A percentile compares a stretch with the other conserved stretches of the same genome.
These are phyloP conservation scores for Colletotrichum gloeosporioides DNA, from an alignment of 2,329 filamentous ascomycete genomes.

Conservation along the genomic window DNA sequence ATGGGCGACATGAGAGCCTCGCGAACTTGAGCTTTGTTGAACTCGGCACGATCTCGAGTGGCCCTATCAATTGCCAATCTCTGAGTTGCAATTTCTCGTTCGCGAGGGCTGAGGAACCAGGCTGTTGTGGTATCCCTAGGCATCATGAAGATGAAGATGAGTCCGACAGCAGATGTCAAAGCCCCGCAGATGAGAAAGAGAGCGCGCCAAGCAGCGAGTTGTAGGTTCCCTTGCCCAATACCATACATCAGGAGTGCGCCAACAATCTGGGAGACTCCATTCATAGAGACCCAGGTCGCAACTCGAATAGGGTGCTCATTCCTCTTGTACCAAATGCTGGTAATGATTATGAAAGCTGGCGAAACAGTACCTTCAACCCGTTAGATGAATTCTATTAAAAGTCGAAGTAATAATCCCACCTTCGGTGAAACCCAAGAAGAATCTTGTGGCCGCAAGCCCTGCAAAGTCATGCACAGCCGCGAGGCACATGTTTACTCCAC, in stretches of 20 bases:
- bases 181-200: slow-evolving; percentile 24
- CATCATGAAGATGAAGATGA: slow-evolving; percentile 2
- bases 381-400: neutral
- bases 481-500: slow-evolving; percentile 29
- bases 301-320: slow-evolving; percentile 34
- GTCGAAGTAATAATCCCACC: neutral
- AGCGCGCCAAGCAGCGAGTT: slow-evolving; percentile 21
- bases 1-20: slow-evolving; percentile 23
- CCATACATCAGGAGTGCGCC: slow-evolving; percentile 33
- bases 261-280: slow-evolving; percentile 31
- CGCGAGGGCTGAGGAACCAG: neutral
- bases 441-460: slow-evolving; percentile 27
- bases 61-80: slow-evolving; percentile 25
- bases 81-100: neutral
- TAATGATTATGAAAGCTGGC: slow-evolving; percentile 37
- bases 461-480: slow-evolving; percentile 26
- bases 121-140: slow-evolving; percentile 1
- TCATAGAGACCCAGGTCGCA: slow-evolving; percentile 33
- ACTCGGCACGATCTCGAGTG: slow-evolving; percentile 19
- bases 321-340: slow-evolving; percentile 32
- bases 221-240: slow-evolving; percentile 23
- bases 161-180: neutral
- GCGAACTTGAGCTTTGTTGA: slow-evolving; percentile 21
- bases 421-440: slow-evolving; percentile 34
- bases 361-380: slow-evolving; percentile 26